phyloP scores from a whole-genome alignment of 148 eudicot species.

The Cornus florida region DNA sequence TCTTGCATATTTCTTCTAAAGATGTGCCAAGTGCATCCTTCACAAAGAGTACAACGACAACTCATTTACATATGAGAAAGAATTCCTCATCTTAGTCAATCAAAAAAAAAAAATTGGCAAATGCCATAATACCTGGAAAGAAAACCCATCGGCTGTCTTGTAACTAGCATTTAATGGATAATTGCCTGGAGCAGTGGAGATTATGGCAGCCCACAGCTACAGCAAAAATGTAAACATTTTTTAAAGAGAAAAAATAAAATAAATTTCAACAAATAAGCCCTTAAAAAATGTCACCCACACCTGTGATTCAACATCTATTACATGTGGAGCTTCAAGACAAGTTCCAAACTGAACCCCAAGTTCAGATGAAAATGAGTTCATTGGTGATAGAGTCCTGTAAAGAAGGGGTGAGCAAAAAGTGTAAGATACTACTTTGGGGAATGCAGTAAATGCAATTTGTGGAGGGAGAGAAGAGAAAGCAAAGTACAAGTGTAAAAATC shows the following conservation, averaged over 20 bases:
- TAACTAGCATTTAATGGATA: constrained; percentile 89
- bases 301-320: constrained; percentile 88
- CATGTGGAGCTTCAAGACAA: constrained; percentile 89
- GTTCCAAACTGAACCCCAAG: constrained; percentile 88
- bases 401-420: constrained; percentile 6
- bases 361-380: constrained; percentile 92
- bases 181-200: constrained; percentile 68
- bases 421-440: not conserved
- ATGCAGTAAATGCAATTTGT: not conserved
- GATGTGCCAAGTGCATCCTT: constrained; percentile 86
- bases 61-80: constrained; percentile 9
- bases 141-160: constrained; percentile 76
- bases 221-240: constrained; percentile 9
- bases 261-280: constrained; percentile 2
- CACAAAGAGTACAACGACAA: constrained; percentile 20
- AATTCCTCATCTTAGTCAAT: constrained; percentile 12
- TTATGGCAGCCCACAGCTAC: constrained; percentile 81
- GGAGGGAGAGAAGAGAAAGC: not conserved
- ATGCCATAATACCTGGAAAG: constrained; percentile 64
- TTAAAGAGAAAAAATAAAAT: not conserved
- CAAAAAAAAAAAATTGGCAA: not conserved
- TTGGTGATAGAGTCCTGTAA: constrained; percentile 85
- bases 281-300: constrained; percentile 26
- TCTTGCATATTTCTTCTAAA: constrained; percentile 76
- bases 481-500: not conserved